Percentiles rank a stretch among this genome's conserved stretches.
Conservation (phyloP, 352 stramenopile genomes). For the Blastocystis sp. region DNA sequence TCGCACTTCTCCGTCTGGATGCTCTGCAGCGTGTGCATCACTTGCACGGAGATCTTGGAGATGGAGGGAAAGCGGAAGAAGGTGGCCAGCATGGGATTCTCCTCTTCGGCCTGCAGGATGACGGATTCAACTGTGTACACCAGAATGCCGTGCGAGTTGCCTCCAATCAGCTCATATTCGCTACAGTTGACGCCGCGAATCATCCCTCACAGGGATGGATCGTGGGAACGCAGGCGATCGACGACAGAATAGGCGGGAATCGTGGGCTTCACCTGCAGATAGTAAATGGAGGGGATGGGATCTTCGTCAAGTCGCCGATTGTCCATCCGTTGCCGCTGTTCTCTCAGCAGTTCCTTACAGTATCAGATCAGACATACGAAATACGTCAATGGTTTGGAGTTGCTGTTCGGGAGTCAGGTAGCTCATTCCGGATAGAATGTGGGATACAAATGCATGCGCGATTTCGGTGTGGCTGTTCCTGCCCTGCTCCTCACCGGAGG, state of each 20-base stretch:
- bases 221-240: neutral
- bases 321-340: neutral
- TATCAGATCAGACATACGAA: neutral
- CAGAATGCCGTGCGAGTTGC: conserved; percentile 29
- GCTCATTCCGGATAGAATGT: conserved; percentile 60
- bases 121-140: conserved; percentile 12
- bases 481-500: neutral
- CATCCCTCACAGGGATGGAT: neutral
- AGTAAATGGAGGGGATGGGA: conserved; percentile 14
- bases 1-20: neutral
- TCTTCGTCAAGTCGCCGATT: conserved; percentile 24
- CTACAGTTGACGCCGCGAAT: conserved; percentile 1
- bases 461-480: neutral
- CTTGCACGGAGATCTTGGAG: conserved; percentile 26
- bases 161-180: conserved; percentile 33
- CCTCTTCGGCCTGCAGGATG: neutral
- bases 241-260: conserved; percentile 4
- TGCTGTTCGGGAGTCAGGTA: conserved; percentile 31
- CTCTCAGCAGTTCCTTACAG: conserved; percentile 21
- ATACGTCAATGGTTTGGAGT: conserved; percentile 45
- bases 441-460: conserved; percentile 8
- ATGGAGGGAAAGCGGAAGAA: conserved; percentile 45
- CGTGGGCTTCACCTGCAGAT: neutral
- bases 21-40: conserved; percentile 23
- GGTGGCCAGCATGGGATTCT: neutral